phyloP scores from a whole-genome alignment of 139 green algal genomes.

The Coelastrella sp. region DNA sequence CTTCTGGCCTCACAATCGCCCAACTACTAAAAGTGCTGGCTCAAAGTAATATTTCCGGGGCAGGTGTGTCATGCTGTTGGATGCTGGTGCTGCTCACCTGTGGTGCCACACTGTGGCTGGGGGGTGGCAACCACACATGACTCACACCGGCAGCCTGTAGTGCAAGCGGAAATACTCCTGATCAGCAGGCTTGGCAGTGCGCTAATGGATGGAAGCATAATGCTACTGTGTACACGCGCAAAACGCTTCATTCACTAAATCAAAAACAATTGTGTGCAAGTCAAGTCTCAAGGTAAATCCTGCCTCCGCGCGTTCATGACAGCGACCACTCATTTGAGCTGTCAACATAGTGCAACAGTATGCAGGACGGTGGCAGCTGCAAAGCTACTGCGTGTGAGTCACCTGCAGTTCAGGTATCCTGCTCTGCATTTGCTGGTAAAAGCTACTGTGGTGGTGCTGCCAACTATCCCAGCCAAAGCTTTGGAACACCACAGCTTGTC shows the following conservation, averaged over 20 bases:
- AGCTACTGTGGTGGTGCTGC: slow-evolving; percentile 1
- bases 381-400: neutral
- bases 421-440: slow-evolving; percentile 14
- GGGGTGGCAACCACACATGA: slow-evolving; percentile 89
- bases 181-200: too few species aligned
- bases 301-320: too few species aligned
- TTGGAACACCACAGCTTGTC: neutral
- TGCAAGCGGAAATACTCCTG: too few species aligned
- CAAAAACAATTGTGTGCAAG: too few species aligned
- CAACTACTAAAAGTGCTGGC: too few species aligned
- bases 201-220: too few species aligned
- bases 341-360: too few species aligned
- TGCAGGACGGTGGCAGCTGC: too few species aligned
- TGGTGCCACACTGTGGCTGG: slow-evolving; percentile 77
- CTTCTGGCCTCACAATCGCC: too few species aligned
- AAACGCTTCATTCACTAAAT: too few species aligned
- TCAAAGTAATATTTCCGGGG: neutral
- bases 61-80: neutral
- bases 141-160: slow-evolving; percentile 65
- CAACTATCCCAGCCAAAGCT: slow-evolving; percentile 29
- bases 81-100: slow-evolving; percentile 54
- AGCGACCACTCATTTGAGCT: neutral
- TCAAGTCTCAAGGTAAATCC: too few species aligned
- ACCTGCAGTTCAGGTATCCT: slow-evolving; percentile 2
- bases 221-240: too few species aligned